A percentile compares a stretch with the other conserved stretches of the same genome.
These are phyloP conservation scores for Yamadazyma paraphyllophila DNA, from an alignment of 805 yeast genomes.

Conservation along the genomic window DNA sequence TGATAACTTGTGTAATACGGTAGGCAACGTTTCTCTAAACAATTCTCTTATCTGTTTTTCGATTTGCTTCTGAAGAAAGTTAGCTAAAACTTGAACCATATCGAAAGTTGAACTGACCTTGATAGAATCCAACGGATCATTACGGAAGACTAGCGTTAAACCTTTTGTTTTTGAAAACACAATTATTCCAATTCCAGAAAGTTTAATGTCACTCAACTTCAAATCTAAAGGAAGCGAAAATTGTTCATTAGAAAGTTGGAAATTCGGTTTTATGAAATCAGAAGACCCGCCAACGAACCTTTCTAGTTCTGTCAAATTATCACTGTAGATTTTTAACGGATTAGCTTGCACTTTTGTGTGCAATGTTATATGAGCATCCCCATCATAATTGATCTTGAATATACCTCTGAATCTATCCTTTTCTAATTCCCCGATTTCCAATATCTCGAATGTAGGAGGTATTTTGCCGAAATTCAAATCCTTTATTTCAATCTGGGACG, in stretches of 20 bases:
- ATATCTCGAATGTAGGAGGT: constrained; percentile 73
- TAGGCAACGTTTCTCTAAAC: constrained; percentile 81
- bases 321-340: constrained; percentile 66
- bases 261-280: constrained; percentile 62
- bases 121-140: constrained; percentile 83
- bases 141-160: constrained; percentile 79
- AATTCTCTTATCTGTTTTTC: constrained; percentile 76
- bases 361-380: constrained; percentile 72
- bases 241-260: constrained; percentile 61
- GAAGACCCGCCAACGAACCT: constrained; percentile 21
- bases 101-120: constrained; percentile 86
- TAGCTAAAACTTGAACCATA: constrained; percentile 78
- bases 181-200: constrained; percentile 79
- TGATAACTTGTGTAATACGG: constrained; percentile 72
- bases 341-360: constrained; percentile 84
- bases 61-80: constrained; percentile 76
- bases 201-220: constrained; percentile 65
- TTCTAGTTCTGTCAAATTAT: constrained; percentile 38
- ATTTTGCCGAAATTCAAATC: constrained; percentile 71
- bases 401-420: constrained; percentile 77
- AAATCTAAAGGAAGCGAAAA: constrained; percentile 78
- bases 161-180: constrained; percentile 83
- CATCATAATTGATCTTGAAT: constrained; percentile 71
- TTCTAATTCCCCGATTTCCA: constrained; percentile 81
- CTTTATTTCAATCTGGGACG: constrained; percentile 64